Base-by-base conservation (phyloP, 371 early-diverging fungal species). In the Mortierella sp. region DNA sequence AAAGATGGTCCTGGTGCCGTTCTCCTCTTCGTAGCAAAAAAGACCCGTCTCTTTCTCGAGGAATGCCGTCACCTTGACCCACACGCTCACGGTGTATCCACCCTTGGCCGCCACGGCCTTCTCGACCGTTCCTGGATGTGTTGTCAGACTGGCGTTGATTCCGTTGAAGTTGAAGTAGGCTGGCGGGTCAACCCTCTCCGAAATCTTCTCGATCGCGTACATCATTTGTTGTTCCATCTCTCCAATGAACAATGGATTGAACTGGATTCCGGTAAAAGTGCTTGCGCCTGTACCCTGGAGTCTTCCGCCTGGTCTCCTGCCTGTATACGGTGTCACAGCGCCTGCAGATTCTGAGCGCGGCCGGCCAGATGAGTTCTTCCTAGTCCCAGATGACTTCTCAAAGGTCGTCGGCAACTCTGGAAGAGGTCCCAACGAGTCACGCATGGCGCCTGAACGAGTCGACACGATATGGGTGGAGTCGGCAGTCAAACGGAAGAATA, bases 211-310 rank as follows among this genome's bases (percentile, higher is more conserved):
- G 71, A 89, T 88, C 6, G 89, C 88, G 29, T 88, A 86, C 83
- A 89, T 86, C 88, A 89, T 88, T 71, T 89, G 88, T 35, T 81
- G 86, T 65, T 89, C 88, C 77, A 89, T 83, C 68, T 89, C 89
- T 12, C 81, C 83, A 14, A 89, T 88, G 35, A 88, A 88, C 21
- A 88, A 74, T n/a, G 88, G 87, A 63, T 87, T 87, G 79, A 80
- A 81, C n/a, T 73, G 83, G 10, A 82, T 77, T 12, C 83, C 81
- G 16, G 49, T 29, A 16, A 71, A 74, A 12, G 70, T 29, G 27
- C 71, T 72, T 3, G 55, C n/a, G 11, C n/a, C 35, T 3, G 56
- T 16, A 21, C 78, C 71, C 16, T 38, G 32, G 49, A 74, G 55
- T 27, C 72, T 71, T n/a, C 49, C 58, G 4, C 74, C 74, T 32